Percentiles rank a stretch among this genome's conserved stretches.
These are phyloP conservation scores for Neurospora africana DNA, from an alignment of 495 filamentous ascomycete species.

Conservation along the genomic window DNA sequence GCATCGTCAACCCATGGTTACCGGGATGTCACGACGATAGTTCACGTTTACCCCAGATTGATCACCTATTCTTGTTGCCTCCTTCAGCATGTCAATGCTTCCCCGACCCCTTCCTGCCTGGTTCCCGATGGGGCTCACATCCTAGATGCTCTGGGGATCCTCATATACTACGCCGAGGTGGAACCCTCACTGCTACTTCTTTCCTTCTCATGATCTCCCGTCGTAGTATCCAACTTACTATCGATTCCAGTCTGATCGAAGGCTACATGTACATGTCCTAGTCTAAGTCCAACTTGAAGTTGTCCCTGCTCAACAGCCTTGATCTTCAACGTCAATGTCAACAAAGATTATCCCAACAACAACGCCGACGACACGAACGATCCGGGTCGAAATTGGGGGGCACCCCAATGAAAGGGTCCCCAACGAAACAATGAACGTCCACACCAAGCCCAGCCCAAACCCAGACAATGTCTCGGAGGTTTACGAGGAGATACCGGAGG, in stretches of 20 bases:
- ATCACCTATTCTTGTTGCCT: not conserved
- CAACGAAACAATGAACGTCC: not conserved
- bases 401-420: not conserved
- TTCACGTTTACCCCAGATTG: not conserved
- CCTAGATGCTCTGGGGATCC: not conserved
- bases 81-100: not conserved
- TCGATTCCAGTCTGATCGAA: not conserved
- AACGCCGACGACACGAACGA: not conserved
- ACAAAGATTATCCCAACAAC: not conserved
- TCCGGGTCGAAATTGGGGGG: not conserved
- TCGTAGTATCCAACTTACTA: not conserved
- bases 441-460: not conserved
- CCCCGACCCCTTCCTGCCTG: not conserved
- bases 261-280: not conserved
- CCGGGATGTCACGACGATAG: not conserved
- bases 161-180: not conserved
- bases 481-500: constrained; percentile 32
- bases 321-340: not conserved
- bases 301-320: not conserved
- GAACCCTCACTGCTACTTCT: not conserved
- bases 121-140: not conserved
- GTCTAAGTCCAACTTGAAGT: not conserved
- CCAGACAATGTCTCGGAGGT: constrained; percentile 12
- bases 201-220: not conserved
- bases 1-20: not conserved